Evolutionary conservation across 306 rosid species (phyloP).

Genomic region (Castanea mollissima): DNA sequence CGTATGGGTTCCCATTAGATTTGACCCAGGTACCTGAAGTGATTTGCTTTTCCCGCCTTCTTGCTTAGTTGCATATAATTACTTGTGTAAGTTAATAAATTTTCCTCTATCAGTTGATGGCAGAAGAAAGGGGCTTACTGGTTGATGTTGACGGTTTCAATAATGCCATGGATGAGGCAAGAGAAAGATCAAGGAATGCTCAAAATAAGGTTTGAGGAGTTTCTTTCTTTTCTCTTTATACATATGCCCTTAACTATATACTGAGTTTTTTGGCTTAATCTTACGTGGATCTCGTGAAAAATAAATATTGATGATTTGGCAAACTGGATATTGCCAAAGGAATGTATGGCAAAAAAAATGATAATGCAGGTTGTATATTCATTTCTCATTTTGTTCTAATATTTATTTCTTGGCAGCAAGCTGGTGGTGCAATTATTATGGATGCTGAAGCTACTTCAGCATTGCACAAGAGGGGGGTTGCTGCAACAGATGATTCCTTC

Average conservation of each 20-base stretch:
- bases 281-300: neutral
- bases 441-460: slow-evolving; percentile 91
- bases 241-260: neutral
- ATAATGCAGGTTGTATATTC: neutral
- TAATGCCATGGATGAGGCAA: slow-evolving; percentile 83
- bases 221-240: slow-evolving; percentile 22
- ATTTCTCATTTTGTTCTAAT: neutral
- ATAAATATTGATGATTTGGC: neutral
- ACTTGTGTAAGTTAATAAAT: slow-evolving; percentile 13
- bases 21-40: slow-evolving; percentile 78
- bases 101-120: slow-evolving; percentile 72
- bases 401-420: slow-evolving; percentile 63
- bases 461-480: slow-evolving; percentile 63
- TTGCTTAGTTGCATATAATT: slow-evolving; percentile 1
- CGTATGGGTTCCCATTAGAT: slow-evolving; percentile 92
- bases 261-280: slow-evolving; percentile 1
- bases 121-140: slow-evolving; percentile 81
- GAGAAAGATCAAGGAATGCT: slow-evolving; percentile 92
- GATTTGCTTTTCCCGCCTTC: neutral
- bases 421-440: slow-evolving; percentile 84
- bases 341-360: neutral
- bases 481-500: slow-evolving; percentile 82
- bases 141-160: slow-evolving; percentile 81
- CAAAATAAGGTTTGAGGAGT: slow-evolving; percentile 64
- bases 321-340: neutral